These are phyloP conservation scores for Millerozyma acaciae DNA, from an alignment of 805 yeast species.

Conservation along the genomic window DNA sequence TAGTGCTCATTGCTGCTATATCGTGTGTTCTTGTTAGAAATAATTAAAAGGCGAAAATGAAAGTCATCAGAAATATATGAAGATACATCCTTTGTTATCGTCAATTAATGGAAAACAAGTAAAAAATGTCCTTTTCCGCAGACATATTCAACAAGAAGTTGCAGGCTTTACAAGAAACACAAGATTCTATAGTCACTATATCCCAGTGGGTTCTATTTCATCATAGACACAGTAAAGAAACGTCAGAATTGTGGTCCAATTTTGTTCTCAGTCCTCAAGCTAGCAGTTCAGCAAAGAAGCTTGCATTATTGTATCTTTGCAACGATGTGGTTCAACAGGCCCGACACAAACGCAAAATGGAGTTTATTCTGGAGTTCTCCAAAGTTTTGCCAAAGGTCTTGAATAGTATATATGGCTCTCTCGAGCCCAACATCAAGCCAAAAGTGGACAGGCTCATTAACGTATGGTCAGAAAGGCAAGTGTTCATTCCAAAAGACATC, in stretches of 20 bases:
- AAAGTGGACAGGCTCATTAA: constrained; percentile 49
- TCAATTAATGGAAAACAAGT: neutral
- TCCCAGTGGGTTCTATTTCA: constrained; percentile 46
- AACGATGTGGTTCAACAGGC: constrained; percentile 84
- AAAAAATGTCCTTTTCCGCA: constrained; percentile 37
- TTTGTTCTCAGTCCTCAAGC: constrained; percentile 15
- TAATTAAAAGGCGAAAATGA: neutral
- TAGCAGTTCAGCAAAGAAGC: constrained; percentile 30
- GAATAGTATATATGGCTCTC: constrained; percentile 21
- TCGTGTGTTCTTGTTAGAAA: no score
- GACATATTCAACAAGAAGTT: constrained; percentile 33
- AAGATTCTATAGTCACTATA: constrained; percentile 43
- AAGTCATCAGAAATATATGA: no score
- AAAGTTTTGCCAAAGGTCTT: constrained; percentile 43
- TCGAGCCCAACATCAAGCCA: constrained; percentile 37
- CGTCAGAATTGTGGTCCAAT: constrained; percentile 34
- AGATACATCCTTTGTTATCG: no score
- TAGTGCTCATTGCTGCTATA: no score
- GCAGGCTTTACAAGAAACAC: constrained; percentile 39
- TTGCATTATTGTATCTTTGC: constrained; percentile 64
- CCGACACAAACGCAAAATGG: constrained; percentile 54
- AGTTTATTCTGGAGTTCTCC: constrained; percentile 57
- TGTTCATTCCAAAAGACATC: constrained; percentile 35
- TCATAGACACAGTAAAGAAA: constrained; percentile 36
- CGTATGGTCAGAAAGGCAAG: constrained; percentile 55